Base-by-base conservation (phyloP, 805 yeast species). In the Kodamaea fukazawae region DNA sequence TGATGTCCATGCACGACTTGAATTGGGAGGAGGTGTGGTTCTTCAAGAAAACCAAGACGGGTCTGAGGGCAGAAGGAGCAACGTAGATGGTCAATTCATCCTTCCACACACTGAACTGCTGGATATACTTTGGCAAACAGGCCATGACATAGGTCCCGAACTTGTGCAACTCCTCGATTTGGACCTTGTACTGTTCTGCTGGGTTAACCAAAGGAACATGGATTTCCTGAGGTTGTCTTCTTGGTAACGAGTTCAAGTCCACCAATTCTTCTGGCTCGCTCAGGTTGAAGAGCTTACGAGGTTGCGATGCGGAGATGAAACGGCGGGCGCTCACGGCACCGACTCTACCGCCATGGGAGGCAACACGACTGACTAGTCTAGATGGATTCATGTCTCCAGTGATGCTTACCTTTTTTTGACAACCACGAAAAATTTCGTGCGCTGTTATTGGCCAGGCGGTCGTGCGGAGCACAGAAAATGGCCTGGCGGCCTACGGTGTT, bases 101-200 rank as follows among this genome's bases (percentile, higher is more conserved):
- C 64, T 87, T 87, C 96, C 95, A 87, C 35, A 87, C 96, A 4
- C 86, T 72, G 54, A 86, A 87, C 60, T 83, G 83, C 67, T 87
- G 95, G 46, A 87, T 75, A 56, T 68, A 85, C 62, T 86, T 87
- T 34, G 96, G 96, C 66, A 87, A 58, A 47, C 86, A 77, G 7
- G 86, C 74, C 75, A 83, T 82, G 48, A 87, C 60, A 58, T 87
- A 87, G 41, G 78, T 75, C 18, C 96, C 96, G 61, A 84, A 87
- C 63, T 79, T 78, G 69, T 85, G 95, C 46, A 86, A 71, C 49
- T 83, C 87, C 56, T 81, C 90, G 38, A 64, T 61, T 44, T 76
- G 80, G 48, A 76, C 85, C 54, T 68, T 69, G 65, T 80, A 85
- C 57, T 79, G 74, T 49, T 86, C 95, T 38, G 87, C 81, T 31